Evolutionary conservation across 352 stramenopile genomes (phyloP), one percentile per base, ranked within the genome.

Genomic region (Salisapilia sapeloensis): DNA sequence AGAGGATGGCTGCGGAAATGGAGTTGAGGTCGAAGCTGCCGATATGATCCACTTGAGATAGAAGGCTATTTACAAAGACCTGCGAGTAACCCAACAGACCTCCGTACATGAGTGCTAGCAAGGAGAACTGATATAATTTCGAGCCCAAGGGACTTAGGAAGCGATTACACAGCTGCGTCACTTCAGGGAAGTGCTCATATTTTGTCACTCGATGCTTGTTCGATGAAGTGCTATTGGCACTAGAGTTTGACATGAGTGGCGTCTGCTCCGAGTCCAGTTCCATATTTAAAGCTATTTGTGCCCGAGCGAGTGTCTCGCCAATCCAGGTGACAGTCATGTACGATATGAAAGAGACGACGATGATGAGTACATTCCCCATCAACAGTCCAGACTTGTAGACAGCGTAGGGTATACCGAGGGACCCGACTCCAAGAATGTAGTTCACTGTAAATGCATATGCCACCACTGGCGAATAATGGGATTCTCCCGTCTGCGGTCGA

Each of bases 311-410:
- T 2, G 55, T 77, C 51, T 92, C 78, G 17, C 62, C 81, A 14
- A 93, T 63, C 76, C 76, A 94, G 53, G 85, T 76, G 31, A 94
- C 80, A n/a, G 80, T 94, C 42, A 81, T 63, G 48, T 91, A 92
- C 6, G 57, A 80, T 19, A 92, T 45, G 12, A 83, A 20, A 4
- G 74, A 87, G 1, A 93, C 72, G n/a, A 81, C 15, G 1, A 78
- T 24, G 42, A 92, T 74, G 43, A 87, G 65, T 34, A 56, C 43
- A 32, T 72, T 80, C 32, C 65, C 69, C 34, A 93, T 60, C 3
- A 90, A 16, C 8, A 93, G 38, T 0, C 81, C 81, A 1, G 72
- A 58, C 27, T 70, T 61, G 34, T 72, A 84, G 47, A 93, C 90
- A 2, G 76, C 76, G 48, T 79, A 92, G 2, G 81, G 78, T 24